Percentiles rank a stretch among this genome's conserved stretches.
phyloP scores from a whole-genome alignment of 345 rosid species.

The Orychophragmus violaceus region DNA sequence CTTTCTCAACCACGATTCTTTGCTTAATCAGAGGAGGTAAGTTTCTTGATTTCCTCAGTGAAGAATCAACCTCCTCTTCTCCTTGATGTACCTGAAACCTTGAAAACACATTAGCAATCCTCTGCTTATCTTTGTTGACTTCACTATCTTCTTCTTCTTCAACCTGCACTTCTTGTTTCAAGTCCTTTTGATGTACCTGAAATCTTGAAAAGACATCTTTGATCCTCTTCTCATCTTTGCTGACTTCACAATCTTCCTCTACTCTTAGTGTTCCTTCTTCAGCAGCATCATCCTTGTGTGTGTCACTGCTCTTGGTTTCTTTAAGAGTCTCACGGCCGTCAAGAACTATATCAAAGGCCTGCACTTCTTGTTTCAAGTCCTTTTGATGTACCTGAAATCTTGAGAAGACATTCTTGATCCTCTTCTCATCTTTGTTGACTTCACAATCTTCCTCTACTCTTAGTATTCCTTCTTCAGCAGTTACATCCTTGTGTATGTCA shows the following conservation, averaged over 20 bases:
- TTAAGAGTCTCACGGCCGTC: too few relatives aligned
- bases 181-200: neutral
- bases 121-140: conserved; percentile 6
- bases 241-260: conserved; percentile 3
- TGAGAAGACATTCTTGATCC: conserved; percentile 13
- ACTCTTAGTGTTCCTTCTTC: neutral
- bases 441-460: conserved; percentile 3
- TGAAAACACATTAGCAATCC: conserved; percentile 10
- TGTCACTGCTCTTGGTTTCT: neutral
- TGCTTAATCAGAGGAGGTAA: conserved; percentile 10
- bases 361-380: conserved; percentile 2
- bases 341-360: too few relatives aligned
- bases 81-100: conserved; percentile 20
- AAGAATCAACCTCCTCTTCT: conserved; percentile 22
- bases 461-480: neutral
- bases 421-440: conserved; percentile 9
- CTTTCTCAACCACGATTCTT: conserved; percentile 39
- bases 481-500: neutral
- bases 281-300: neutral
- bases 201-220: conserved; percentile 19
- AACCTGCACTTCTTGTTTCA: conserved; percentile 3
- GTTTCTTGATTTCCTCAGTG: neutral
- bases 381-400: conserved; percentile 13
- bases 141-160: neutral
- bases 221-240: conserved; percentile 3